phyloP scores from a whole-genome alignment of 1,284 basidiomycete species.

The Cryptococcus sp. region DNA sequence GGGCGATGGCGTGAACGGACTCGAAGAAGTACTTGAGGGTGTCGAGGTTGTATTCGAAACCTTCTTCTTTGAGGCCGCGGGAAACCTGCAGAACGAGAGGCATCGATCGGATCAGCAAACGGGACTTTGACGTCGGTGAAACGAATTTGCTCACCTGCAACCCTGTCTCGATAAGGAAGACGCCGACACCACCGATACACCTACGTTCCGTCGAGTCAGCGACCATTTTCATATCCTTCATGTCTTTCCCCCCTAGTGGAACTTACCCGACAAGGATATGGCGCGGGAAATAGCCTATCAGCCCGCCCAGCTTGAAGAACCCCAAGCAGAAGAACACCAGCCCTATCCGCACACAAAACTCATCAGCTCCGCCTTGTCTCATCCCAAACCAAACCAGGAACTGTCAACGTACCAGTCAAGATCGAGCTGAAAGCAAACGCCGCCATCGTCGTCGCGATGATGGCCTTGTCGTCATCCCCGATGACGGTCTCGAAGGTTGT shows the following conservation, averaged over 20 bases:
- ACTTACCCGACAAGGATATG: conserved; percentile 85
- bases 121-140: too few species aligned
- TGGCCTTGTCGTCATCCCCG: conserved; percentile 65
- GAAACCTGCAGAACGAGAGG: too few species aligned
- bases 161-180: conserved; percentile 85
- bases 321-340: conserved; percentile 86
- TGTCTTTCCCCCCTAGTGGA: not conserved
- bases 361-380: conserved; percentile 1
- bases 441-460: conserved; percentile 87
- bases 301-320: conserved; percentile 70
- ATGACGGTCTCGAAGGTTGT: conserved; percentile 69
- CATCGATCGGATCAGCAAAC: too few species aligned
- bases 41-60: conserved; percentile 65
- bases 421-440: conserved; percentile 85
- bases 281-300: conserved; percentile 94
- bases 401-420: conserved; percentile 66
- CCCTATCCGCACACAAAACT: conserved; percentile 52
- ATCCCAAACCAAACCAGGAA: not conserved
- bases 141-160: too few species aligned
- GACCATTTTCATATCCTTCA: too few species aligned
- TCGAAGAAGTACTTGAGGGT: conserved; percentile 61
- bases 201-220: conserved; percentile 45
- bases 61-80: conserved; percentile 75
- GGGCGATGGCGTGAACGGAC: conserved; percentile 59
- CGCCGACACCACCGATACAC: conserved; percentile 93